Evolutionary conservation across 352 stramenopile species (phyloP).

Genomic region (Pythium graminicola): DNA sequence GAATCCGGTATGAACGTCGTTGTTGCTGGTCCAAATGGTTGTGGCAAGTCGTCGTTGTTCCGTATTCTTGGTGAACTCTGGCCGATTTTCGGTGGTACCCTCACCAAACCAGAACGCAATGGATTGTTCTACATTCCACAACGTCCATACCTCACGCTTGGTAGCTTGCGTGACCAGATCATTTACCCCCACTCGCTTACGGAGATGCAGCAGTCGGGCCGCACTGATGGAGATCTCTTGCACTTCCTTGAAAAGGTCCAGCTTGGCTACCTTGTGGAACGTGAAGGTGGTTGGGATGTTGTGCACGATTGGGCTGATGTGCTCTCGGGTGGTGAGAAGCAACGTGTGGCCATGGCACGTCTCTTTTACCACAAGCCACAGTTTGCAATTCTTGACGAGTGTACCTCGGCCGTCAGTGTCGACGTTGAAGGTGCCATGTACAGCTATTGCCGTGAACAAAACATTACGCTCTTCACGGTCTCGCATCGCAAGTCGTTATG

Average conservation of each 20-base stretch:
- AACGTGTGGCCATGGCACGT: conserved; percentile 85
- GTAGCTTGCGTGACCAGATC: conserved; percentile 83
- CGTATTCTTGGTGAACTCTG: conserved; percentile 84
- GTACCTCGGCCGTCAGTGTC: conserved; percentile 75
- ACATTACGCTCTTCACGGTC: conserved; percentile 90
- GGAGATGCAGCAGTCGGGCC: conserved; percentile 47
- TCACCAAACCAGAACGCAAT: conserved; percentile 75
- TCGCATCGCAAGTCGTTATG: conserved; percentile 88
- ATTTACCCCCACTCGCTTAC: conserved; percentile 81
- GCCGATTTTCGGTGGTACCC: conserved; percentile 66
- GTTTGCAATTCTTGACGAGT: conserved; percentile 89
- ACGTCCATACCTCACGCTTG: conserved; percentile 82
- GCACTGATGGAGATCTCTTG: conserved; percentile 58
- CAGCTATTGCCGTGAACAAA: conserved; percentile 69
- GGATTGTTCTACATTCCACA: conserved; percentile 90
- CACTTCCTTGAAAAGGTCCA: conserved; percentile 76
- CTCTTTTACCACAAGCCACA: conserved; percentile 88
- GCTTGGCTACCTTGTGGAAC: conserved; percentile 65
- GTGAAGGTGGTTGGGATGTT: conserved; percentile 70
- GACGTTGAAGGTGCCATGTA: conserved; percentile 89
- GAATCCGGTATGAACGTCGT: conserved; percentile 88
- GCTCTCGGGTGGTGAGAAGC: conserved; percentile 86
- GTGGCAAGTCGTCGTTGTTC: conserved; percentile 86
- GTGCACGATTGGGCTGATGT: conserved; percentile 86
- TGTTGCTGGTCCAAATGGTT: conserved; percentile 77